Evolutionary conservation across 2,329 filamentous ascomycete genomes (phyloP).

Genomic region (Pseudocercospora macadamiae): DNA sequence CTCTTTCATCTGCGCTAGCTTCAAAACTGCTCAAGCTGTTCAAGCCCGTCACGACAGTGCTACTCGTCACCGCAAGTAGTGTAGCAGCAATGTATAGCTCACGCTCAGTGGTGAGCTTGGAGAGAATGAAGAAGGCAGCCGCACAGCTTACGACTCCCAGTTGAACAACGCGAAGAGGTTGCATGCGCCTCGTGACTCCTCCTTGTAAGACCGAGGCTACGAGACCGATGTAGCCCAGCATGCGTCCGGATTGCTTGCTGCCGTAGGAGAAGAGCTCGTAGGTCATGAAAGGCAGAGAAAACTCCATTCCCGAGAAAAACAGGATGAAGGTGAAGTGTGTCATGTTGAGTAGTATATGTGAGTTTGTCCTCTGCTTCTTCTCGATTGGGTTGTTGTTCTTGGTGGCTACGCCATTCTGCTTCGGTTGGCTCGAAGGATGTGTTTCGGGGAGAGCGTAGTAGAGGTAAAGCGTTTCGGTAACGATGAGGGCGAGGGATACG

Average conservation of each 20-base stretch:
- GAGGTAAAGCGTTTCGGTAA: constrained; percentile 84
- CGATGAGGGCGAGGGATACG: constrained; percentile 81
- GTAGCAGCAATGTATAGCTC: constrained; percentile 81
- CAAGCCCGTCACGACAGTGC: constrained; percentile 90
- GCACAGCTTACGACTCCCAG: constrained; percentile 78
- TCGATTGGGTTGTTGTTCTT: constrained; percentile 30
- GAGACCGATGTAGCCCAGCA: constrained; percentile 89
- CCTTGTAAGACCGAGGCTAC: constrained; percentile 92
- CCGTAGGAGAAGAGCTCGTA: constrained; percentile 88
- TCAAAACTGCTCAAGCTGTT: constrained; percentile 93
- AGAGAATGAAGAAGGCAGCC: constrained; percentile 77
- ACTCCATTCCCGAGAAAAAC: constrained; percentile 98
- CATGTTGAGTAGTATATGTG: constrained; percentile 77
- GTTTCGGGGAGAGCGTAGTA: constrained; percentile 88
- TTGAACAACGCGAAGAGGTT: constrained; percentile 78
- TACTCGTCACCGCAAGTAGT: constrained; percentile 84
- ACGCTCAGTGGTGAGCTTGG: constrained; percentile 66
- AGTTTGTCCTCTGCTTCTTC: constrained; percentile 68
- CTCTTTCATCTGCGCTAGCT: constrained; percentile 76
- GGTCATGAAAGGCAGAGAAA: constrained; percentile 95
- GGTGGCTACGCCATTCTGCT: constrained; percentile 26
- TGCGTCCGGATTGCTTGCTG: constrained; percentile 76
- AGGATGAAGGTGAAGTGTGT: constrained; percentile 90
- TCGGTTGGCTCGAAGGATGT: constrained; percentile 50
- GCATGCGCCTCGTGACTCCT: constrained; percentile 81